Percentiles rank a stretch among this genome's conserved stretches.
Conservation (phyloP, 2,329 filamentous ascomycete genomes). For the Colletotrichum higginsianum region DNA sequence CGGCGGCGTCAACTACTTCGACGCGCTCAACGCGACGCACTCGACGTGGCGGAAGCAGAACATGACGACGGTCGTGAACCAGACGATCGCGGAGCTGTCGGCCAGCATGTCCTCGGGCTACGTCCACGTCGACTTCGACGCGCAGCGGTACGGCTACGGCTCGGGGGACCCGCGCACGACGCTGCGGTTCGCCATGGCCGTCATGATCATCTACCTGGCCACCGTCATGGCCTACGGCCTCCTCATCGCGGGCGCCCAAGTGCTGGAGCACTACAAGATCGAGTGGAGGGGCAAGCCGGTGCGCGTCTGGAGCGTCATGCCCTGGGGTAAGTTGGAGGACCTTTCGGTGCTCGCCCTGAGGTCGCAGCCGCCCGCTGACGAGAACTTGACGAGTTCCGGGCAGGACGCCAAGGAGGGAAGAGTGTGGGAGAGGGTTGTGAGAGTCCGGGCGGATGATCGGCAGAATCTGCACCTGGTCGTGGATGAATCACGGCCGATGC, state of each 20-base stretch:
- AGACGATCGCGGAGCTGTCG: not conserved
- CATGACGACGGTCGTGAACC: not conserved
- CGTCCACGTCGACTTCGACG: conserved; percentile 3
- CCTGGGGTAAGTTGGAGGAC: conserved; percentile 13
- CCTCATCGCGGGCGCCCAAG: not conserved
- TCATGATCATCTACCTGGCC: conserved; percentile 9
- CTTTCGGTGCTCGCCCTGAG: conserved; percentile 2
- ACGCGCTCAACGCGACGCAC: not conserved
- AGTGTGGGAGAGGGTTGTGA: conserved; percentile 13
- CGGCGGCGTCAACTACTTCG: not conserved
- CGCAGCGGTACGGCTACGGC: conserved; percentile 5
- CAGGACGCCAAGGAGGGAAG: not conserved
- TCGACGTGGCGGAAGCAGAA: not conserved
- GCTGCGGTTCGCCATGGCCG: conserved; percentile 6
- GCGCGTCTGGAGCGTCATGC: conserved; percentile 9
- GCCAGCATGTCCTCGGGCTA: not conserved
- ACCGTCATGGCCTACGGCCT: not conserved
- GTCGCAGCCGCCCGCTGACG: conserved; percentile 6
- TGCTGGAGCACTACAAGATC: conserved; percentile 1
- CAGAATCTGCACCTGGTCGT: conserved; percentile 1
- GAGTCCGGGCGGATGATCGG: not conserved
- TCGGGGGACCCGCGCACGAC: conserved; percentile 1
- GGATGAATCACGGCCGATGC: conserved; percentile 2
- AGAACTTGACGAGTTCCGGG: not conserved
- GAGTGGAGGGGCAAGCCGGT: not conserved